A percentile compares a stretch with the other conserved stretches of the same genome.
Evolutionary conservation across 2,329 filamentous ascomycete species (phyloP).

Genomic region (Neonectria magnoliae): DNA sequence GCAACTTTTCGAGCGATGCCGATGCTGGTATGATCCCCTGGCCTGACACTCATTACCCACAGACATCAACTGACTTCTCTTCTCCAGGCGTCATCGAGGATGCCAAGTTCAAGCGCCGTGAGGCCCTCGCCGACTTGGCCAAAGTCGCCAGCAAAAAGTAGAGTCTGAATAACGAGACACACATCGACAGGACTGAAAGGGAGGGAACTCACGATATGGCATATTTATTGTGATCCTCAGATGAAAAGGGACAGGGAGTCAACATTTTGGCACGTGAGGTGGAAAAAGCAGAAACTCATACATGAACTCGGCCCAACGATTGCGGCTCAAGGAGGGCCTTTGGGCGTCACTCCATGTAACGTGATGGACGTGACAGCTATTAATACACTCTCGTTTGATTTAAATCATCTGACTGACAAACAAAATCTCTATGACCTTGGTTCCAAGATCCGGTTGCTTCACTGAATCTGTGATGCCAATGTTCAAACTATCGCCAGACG

Average conservation of each 20-base stretch:
- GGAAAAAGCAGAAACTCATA: background rate
- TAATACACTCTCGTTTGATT: background rate
- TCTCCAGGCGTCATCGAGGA: conserved; percentile 74
- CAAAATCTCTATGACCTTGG: too few species aligned
- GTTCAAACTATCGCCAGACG: background rate
- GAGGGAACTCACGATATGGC: background rate
- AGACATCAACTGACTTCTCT: conserved; percentile 24
- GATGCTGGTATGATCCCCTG: conserved; percentile 67
- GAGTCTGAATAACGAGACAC: background rate
- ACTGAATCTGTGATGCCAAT: too few species aligned
- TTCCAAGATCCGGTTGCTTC: too few species aligned
- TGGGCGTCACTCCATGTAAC: too few species aligned
- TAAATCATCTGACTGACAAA: too few species aligned
- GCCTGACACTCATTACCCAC: background rate
- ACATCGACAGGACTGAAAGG: background rate
- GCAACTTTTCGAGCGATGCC: conserved; percentile 76
- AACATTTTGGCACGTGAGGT: too few species aligned
- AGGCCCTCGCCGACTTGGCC: conserved; percentile 74
- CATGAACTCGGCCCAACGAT: background rate
- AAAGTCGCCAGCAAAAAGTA: conserved; percentile 53
- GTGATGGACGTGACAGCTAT: background rate
- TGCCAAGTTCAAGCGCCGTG: conserved; percentile 79
- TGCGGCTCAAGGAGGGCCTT: too few species aligned
- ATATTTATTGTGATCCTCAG: background rate
- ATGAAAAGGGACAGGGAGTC: background rate